Evolutionary conservation across 2,329 filamentous ascomycete genomes (phyloP).

Genomic region (Thermothelomyces thermophilus): DNA sequence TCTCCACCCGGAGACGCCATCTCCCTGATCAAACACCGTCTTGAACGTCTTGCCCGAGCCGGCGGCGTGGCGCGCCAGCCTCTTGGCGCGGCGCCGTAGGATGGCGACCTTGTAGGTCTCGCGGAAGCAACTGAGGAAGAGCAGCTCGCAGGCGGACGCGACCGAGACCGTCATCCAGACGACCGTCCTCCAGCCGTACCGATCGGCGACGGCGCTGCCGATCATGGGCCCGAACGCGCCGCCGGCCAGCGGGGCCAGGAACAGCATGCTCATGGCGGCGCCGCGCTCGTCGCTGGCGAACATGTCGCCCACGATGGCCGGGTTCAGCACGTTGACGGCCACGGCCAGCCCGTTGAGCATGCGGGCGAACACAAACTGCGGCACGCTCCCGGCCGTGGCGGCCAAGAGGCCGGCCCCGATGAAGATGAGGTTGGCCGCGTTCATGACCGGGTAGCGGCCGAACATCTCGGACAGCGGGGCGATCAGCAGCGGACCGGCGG

Average conservation of each 20-base stretch:
- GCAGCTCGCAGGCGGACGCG: constrained; percentile 41
- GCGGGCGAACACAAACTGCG: constrained; percentile 46
- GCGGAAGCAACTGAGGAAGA: constrained; percentile 45
- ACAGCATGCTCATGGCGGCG: constrained; percentile 50
- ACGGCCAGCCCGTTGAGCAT: constrained; percentile 56
- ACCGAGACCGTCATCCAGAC: constrained; percentile 45
- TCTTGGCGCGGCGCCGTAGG: constrained; percentile 37
- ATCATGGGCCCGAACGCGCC: constrained; percentile 52
- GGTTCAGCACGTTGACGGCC: constrained; percentile 57
- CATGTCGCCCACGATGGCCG: constrained; percentile 58
- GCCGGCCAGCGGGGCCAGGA: constrained; percentile 51
- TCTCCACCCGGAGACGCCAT: constrained; percentile 21
- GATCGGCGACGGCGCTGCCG: constrained; percentile 47
- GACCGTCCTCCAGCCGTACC: constrained; percentile 47
- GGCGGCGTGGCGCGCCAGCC: constrained; percentile 19
- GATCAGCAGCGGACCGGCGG: constrained; percentile 52
- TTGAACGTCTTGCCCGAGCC: constrained; percentile 30
- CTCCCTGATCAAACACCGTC: constrained; percentile 29
- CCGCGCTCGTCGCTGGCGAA: constrained; percentile 52
- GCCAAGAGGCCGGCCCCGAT: constrained; percentile 41
- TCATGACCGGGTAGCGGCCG: constrained; percentile 50
- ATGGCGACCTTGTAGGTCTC: constrained; percentile 58
- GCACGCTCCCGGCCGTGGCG: constrained; percentile 40
- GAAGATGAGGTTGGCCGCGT: constrained; percentile 46
- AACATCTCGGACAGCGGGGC: constrained; percentile 57